Conservation (phyloP, 306 rosid genomes). For the Cucurbita ficifolia region DNA sequence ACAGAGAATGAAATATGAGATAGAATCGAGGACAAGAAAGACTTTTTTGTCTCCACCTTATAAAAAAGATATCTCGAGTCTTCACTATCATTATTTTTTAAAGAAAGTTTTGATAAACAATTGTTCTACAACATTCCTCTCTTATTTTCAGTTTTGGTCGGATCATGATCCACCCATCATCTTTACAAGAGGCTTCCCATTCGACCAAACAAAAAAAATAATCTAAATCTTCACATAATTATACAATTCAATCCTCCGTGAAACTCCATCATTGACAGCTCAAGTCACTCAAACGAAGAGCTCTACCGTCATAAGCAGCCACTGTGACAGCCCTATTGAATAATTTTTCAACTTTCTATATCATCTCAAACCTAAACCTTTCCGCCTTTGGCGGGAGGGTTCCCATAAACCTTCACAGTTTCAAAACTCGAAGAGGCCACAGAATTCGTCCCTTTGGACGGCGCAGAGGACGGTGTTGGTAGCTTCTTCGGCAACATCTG, state of each 20-base stretch:
- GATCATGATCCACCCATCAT: conserved; percentile 13
- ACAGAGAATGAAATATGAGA: too few species aligned
- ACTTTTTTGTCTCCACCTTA: too few species aligned
- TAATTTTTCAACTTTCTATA: background rate
- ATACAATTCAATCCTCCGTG: background rate
- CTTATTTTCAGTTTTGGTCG: background rate
- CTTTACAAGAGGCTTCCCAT: conserved; percentile 27
- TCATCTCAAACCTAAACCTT: conserved; percentile 26
- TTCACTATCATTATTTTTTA: background rate
- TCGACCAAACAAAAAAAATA: conserved; percentile 11
- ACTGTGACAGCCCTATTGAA: background rate
- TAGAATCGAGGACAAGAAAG: too few species aligned
- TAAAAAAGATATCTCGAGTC: background rate
- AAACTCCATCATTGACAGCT: background rate
- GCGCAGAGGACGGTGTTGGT: conserved; percentile 73
- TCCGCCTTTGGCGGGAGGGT: conserved; percentile 34
- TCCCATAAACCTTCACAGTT: conserved; percentile 14
- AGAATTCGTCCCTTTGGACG: conserved; percentile 66
- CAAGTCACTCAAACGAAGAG: background rate
- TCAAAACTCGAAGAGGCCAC: conserved; percentile 17
- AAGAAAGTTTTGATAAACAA: background rate
- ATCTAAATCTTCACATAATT: conserved; percentile 18
- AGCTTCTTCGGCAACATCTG: conserved; percentile 94
- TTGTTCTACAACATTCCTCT: background rate
- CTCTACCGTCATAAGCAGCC: background rate